Evolutionary conservation across 2,329 filamentous ascomycete species (phyloP).

Genomic region (Boeremia lycopersici): DNA sequence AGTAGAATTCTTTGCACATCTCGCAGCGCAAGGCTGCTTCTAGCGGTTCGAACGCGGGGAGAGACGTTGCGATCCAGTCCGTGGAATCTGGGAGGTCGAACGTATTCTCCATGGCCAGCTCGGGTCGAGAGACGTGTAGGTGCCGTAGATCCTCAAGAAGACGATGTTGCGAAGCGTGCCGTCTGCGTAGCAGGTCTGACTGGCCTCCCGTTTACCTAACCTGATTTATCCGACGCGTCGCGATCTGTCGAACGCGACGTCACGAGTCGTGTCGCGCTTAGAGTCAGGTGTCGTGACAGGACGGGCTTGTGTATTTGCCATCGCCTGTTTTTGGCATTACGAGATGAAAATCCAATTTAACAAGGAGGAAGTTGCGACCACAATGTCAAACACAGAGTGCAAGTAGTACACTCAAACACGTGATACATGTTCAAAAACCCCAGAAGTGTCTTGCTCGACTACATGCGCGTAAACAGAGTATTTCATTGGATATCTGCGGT

Average conservation of each 20-base stretch:
- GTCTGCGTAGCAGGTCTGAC: constrained; percentile 5
- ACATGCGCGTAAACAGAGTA: too few relatives aligned
- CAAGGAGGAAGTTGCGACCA: too few relatives aligned
- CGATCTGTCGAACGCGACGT: constrained; percentile 9
- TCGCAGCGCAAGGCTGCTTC: constrained; percentile 91
- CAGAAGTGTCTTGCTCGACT: too few relatives aligned
- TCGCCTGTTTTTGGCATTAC: too few relatives aligned
- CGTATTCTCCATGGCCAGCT: constrained; percentile 36
- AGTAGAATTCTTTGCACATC: constrained; percentile 97
- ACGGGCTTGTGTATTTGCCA: background rate
- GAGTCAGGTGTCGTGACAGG: background rate
- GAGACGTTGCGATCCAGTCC: constrained; percentile 77
- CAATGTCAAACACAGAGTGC: too few relatives aligned
- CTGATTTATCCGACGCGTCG: constrained; percentile 13
- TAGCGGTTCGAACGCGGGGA: constrained; percentile 70
- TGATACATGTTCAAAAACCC: too few relatives aligned
- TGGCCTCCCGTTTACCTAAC: constrained; percentile 18
- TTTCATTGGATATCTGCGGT: too few relatives aligned
- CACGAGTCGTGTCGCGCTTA: constrained; percentile 1
- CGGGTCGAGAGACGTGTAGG: background rate
- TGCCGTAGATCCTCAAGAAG: constrained; percentile 9
- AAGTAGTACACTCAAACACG: too few relatives aligned
- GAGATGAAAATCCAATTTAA: too few relatives aligned
- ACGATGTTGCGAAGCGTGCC: constrained; percentile 15
- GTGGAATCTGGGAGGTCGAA: constrained; percentile 73